Evolutionary conservation across 257 asterid species (phyloP).

Genomic region (Petunia secreta): DNA sequence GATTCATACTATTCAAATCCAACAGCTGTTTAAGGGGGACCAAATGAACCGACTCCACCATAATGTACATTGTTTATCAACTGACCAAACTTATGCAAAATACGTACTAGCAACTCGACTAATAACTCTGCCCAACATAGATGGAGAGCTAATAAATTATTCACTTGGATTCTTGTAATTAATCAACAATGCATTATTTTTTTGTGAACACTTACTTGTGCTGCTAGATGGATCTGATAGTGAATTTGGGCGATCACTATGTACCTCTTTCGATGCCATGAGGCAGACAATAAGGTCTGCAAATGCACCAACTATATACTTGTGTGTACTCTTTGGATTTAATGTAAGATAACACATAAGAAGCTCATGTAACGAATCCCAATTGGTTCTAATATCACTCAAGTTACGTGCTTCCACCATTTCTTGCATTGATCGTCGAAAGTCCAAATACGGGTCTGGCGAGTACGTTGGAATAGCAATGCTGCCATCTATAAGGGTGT

Average conservation of each 20-base stretch:
- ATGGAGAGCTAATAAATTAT: neutral
- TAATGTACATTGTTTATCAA: conserved; percentile 5
- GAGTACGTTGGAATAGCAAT: conserved; percentile 77
- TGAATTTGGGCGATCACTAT: conserved; percentile 35
- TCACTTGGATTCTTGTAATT: neutral
- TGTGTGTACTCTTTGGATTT: conserved; percentile 84
- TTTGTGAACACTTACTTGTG: conserved; percentile 43
- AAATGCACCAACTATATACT: conserved; percentile 86
- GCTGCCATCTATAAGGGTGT: conserved; percentile 45
- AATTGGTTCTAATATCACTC: conserved; percentile 53
- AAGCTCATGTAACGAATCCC: conserved; percentile 83
- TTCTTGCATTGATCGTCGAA: conserved; percentile 94
- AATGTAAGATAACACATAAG: conserved; percentile 72
- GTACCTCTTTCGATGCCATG: conserved; percentile 32
- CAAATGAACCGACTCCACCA: neutral
- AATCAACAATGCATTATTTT: neutral
- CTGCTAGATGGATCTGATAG: conserved; percentile 26
- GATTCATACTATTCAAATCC: conserved; percentile 1
- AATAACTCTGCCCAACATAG: neutral
- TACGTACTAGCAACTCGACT: neutral
- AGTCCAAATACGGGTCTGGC: conserved; percentile 79
- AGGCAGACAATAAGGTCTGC: conserved; percentile 81
- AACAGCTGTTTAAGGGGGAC: conserved; percentile 15
- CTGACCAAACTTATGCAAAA: neutral
- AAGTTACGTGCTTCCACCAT: conserved; percentile 89